Conservation (phyloP, 1,139 yeast genomes). For the Suhomyces bribrorum region DNA sequence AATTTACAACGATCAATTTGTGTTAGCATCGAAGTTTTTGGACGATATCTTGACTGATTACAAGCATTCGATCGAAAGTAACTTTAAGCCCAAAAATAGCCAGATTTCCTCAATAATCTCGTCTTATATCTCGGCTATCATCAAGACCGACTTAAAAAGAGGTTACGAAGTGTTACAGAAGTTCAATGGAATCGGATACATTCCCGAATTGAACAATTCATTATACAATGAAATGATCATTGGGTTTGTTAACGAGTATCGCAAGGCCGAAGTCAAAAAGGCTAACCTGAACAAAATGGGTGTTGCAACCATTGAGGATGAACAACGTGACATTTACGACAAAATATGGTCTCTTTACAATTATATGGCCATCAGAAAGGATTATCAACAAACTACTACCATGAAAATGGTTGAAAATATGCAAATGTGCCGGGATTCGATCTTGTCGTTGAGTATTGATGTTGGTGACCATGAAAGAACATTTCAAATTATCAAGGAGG, state of each 20-base stretch:
- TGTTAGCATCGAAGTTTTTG: constrained; percentile 55
- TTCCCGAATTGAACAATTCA: constrained; percentile 40
- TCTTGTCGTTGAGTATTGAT: constrained; percentile 36
- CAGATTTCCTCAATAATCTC: constrained; percentile 36
- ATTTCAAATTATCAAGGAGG: constrained; percentile 41
- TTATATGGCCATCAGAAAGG: constrained; percentile 40
- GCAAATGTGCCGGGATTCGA: constrained; percentile 30
- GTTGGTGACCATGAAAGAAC: constrained; percentile 39
- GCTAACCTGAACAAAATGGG: constrained; percentile 1
- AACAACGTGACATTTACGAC: constrained; percentile 14
- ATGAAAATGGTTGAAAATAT: constrained; percentile 5
- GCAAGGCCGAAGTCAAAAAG: constrained; percentile 15
- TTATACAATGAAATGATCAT: constrained; percentile 37
- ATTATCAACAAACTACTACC: constrained; percentile 26
- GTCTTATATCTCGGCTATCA: constrained; percentile 30
- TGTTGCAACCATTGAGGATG: constrained; percentile 1
- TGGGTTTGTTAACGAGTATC: constrained; percentile 25
- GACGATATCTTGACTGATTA: constrained; percentile 45
- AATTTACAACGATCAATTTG: constrained; percentile 48
- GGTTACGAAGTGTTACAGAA: constrained; percentile 31
- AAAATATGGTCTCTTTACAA: constrained; percentile 38
- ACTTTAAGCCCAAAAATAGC: constrained; percentile 21
- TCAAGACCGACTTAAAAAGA: constrained; percentile 22
- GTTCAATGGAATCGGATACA: constrained; percentile 34
- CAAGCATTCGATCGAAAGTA: constrained; percentile 20